A percentile compares a stretch with the other conserved stretches of the same genome.
phyloP scores from a whole-genome alignment of 1,139 yeast genomes.

The Pneumocystis wakefieldiae region DNA sequence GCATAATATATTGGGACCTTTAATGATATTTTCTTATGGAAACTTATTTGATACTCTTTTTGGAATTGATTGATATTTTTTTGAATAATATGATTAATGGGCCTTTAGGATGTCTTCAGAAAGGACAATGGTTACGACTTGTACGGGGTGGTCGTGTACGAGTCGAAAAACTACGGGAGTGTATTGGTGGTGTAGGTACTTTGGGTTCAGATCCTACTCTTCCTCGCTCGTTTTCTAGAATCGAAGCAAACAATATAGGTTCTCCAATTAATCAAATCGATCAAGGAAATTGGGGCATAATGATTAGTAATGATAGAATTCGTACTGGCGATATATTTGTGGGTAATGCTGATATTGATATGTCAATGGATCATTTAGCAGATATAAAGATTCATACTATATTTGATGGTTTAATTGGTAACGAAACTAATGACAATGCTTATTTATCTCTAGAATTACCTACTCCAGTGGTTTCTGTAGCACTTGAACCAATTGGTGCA shows the following conservation, averaged over 20 bases:
- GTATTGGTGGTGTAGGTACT: background rate
- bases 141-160: background rate
- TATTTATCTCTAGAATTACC: slow-evolving; percentile 35
- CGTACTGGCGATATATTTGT: slow-evolving; percentile 84
- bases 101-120: background rate
- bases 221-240: background rate
- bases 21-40: background rate
- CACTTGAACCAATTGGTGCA: slow-evolving; percentile 68
- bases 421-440: background rate
- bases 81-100: background rate
- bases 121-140: background rate
- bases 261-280: slow-evolving; percentile 11
- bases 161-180: background rate
- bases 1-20: background rate
- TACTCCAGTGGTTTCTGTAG: slow-evolving; percentile 81
- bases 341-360: slow-evolving; percentile 22
- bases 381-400: background rate
- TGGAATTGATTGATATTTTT: background rate
- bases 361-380: slow-evolving; percentile 53
- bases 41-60: background rate
- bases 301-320: slow-evolving; percentile 59
- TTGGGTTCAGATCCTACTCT: background rate
- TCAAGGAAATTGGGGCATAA: slow-evolving; percentile 83
- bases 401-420: background rate
- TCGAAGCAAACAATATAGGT: background rate